These are phyloP conservation scores for Blastomyces gilchristii DNA, from an alignment of 2,329 filamentous ascomycete genomes.

Conservation along the genomic window DNA sequence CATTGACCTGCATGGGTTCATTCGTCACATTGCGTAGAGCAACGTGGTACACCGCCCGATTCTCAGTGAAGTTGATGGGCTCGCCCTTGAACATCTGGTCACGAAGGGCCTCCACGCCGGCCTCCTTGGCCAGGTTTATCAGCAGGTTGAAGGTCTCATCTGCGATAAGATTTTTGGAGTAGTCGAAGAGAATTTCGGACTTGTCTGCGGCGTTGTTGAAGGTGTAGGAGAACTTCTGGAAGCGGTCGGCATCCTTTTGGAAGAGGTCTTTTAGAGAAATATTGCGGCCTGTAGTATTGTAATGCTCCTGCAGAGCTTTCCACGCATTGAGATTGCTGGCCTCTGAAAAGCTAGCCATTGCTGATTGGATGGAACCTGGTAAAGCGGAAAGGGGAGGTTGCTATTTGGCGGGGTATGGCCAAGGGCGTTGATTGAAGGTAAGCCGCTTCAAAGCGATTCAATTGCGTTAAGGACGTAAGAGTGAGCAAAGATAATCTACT, in stretches of 20 bases:
- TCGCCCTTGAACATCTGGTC: constrained; percentile 97
- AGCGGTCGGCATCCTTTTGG: constrained; percentile 74
- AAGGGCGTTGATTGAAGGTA: not conserved
- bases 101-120: constrained; percentile 80
- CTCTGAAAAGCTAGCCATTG: constrained; percentile 44
- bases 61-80: constrained; percentile 99
- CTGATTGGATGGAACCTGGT: not conserved
- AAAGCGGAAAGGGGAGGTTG: not conserved
- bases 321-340: constrained; percentile 74
- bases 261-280: constrained; percentile 93
- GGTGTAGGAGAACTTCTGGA: constrained; percentile 78
- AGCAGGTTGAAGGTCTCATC: constrained; percentile 84
- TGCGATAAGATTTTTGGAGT: constrained; percentile 96
- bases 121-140: constrained; percentile 82
- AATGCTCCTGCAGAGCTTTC: constrained; percentile 83
- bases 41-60: constrained; percentile 89
- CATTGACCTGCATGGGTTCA: constrained; percentile 73
- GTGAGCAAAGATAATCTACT: not conserved
- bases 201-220: constrained; percentile 70
- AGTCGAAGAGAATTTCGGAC: constrained; percentile 91
- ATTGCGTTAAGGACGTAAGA: not conserved
- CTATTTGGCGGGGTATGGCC: not conserved
- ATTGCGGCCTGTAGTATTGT: constrained; percentile 72
- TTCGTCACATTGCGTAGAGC: constrained; percentile 84
- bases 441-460: constrained; percentile 32